Percentiles rank a stretch among this genome's conserved stretches.
These are phyloP conservation scores for Exserohilum rostratum DNA, from an alignment of 2,329 filamentous ascomycete species.

Conservation along the genomic window DNA sequence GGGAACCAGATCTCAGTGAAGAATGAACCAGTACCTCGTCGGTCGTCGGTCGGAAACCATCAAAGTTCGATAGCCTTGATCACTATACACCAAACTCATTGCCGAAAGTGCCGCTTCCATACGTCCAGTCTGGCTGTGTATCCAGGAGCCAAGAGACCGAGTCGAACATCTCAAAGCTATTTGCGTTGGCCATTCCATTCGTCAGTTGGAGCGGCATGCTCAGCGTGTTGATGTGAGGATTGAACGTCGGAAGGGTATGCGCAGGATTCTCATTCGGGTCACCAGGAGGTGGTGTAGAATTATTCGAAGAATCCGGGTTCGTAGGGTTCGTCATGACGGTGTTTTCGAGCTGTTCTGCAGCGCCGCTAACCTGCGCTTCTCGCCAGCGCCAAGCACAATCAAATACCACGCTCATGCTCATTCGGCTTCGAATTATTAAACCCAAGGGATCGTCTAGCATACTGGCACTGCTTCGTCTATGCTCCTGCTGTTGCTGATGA, in stretches of 20 bases:
- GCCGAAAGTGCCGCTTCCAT: conserved; percentile 34
- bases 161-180: conserved; percentile 75
- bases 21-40: too few relatives aligned
- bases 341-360: conserved; percentile 55
- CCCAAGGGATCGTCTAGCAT: conserved; percentile 72
- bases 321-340: conserved; percentile 88
- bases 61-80: background rate
- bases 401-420: conserved; percentile 85
- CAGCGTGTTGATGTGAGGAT: conserved; percentile 46
- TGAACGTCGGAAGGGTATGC: conserved; percentile 44
- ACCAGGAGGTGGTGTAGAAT: conserved; percentile 64
- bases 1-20: too few relatives aligned
- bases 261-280: conserved; percentile 39
- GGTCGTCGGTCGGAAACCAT: too few relatives aligned
- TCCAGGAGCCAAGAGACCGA: conserved; percentile 94
- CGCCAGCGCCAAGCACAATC: conserved; percentile 88
- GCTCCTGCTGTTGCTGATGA: conserved; percentile 26
- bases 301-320: conserved; percentile 73
- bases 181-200: conserved; percentile 55
- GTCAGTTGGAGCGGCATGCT: conserved; percentile 65
- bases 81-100: conserved; percentile 37
- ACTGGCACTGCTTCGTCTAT: conserved; percentile 36
- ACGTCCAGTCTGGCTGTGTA: conserved; percentile 59
- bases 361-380: conserved; percentile 63
- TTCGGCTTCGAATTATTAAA: conserved; percentile 80